Conservation (phyloP, 164 flowering plant genomes). For the Litsea cubeba region DNA sequence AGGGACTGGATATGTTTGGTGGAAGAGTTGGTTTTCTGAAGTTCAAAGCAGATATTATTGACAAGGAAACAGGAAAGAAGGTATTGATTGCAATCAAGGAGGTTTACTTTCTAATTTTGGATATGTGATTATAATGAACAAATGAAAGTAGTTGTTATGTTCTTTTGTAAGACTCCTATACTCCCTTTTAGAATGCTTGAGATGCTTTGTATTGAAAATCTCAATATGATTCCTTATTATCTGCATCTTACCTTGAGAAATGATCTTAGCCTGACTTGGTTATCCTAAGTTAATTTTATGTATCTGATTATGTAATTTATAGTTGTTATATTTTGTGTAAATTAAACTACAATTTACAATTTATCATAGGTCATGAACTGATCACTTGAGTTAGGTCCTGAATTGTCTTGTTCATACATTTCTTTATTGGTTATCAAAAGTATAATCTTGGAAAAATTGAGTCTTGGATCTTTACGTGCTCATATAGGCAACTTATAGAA, state of each 20-base stretch:
- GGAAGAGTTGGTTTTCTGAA: conserved; percentile 77
- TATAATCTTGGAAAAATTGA: no score
- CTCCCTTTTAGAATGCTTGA: not conserved
- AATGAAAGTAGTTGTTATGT: not conserved
- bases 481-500: no score
- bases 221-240: no score
- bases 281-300: not conserved
- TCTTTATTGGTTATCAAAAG: no score
- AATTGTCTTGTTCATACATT: no score
- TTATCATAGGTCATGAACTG: not conserved
- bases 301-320: not conserved
- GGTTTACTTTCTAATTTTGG: not conserved
- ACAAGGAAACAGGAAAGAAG: conserved; percentile 68
- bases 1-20: conserved; percentile 94
- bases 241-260: no score
- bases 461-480: no score
- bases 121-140: not conserved
- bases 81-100: conserved; percentile 34
- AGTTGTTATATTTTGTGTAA: no score
- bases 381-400: no score
- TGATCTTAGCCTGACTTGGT: not conserved
- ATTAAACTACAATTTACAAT: not conserved
- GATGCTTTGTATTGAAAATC: not conserved
- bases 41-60: conserved; percentile 73
- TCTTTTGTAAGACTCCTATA: no score